Conservation (phyloP, 108 stramenopile genomes). For the Aurantiochytrium sp. region DNA sequence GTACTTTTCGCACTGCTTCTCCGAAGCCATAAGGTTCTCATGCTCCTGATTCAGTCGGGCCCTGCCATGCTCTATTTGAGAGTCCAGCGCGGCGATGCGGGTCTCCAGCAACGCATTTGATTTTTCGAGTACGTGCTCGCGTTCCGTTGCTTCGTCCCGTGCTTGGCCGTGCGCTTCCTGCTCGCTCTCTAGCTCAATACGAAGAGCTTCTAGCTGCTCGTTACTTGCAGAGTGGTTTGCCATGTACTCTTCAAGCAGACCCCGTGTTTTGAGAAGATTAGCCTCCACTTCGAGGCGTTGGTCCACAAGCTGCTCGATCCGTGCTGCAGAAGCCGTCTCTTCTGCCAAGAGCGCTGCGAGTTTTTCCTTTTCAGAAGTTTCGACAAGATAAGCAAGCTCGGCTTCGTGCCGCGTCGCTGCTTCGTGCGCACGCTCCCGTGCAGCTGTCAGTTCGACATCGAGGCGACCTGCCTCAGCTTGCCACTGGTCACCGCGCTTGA, state of each 20-base stretch:
- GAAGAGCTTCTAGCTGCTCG: not conserved
- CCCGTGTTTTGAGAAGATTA: not conserved
- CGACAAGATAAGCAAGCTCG: not conserved
- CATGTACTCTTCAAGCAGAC: not conserved
- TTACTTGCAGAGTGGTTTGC: not conserved
- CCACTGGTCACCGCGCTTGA: not conserved
- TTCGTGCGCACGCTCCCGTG: not conserved
- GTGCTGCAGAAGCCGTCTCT: not conserved
- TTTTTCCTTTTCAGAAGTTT: not conserved
- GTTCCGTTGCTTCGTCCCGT: not conserved
- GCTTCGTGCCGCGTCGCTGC: not conserved
- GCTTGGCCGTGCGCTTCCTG: not conserved
- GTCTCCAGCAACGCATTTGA: not conserved
- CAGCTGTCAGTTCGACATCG: not conserved
- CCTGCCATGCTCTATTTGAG: not conserved
- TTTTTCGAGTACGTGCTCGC: not conserved
- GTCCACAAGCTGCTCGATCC: not conserved
- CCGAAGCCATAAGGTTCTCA: not conserved
- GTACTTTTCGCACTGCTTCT: not conserved
- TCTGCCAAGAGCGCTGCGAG: not conserved
- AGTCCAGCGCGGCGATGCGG: not conserved
- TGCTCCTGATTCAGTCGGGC: not conserved
- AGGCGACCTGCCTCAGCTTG: not conserved
- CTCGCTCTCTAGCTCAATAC: not conserved
- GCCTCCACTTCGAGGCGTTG: not conserved